Evolutionary conservation across 768 basidiomycete species (phyloP).

Genomic region (Boletus insuetus): DNA sequence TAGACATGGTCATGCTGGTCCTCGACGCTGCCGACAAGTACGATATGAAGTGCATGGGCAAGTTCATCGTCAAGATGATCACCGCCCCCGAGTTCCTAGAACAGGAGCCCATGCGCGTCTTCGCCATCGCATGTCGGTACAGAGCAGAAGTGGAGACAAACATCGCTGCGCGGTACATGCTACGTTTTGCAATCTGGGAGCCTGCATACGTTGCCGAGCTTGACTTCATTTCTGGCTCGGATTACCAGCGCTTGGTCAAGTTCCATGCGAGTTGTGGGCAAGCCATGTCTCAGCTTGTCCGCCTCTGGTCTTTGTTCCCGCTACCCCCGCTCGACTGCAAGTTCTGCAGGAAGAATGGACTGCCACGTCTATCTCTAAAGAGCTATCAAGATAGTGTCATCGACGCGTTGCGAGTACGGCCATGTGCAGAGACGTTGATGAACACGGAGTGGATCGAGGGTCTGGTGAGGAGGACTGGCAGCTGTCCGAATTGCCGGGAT

Average conservation of each 20-base stretch:
- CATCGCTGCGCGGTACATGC: slow-evolving; percentile 37
- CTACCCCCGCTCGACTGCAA: slow-evolving; percentile 34
- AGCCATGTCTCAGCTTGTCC: slow-evolving; percentile 33
- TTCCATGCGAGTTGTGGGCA: slow-evolving; percentile 35
- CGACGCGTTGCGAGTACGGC: slow-evolving; percentile 31
- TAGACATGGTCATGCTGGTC: slow-evolving; percentile 42
- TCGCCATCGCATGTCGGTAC: slow-evolving; percentile 38
- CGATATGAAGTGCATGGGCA: slow-evolving; percentile 46
- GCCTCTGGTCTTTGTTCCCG: slow-evolving; percentile 31
- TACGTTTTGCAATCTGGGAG: slow-evolving; percentile 35
- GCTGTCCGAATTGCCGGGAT: slow-evolving; percentile 28
- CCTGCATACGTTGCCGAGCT: slow-evolving; percentile 35
- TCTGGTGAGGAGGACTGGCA: slow-evolving; percentile 30
- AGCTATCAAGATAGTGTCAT: slow-evolving; percentile 34
- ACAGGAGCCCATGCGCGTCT: slow-evolving; percentile 36
- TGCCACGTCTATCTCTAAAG: slow-evolving; percentile 31
- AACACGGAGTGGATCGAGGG: slow-evolving; percentile 32
- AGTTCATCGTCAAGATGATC: slow-evolving; percentile 32
- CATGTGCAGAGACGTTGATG: slow-evolving; percentile 30
- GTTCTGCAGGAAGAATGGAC: slow-evolving; percentile 34
- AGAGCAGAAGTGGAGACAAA: slow-evolving; percentile 33
- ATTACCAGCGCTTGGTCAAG: slow-evolving; percentile 36
- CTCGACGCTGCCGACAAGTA: slow-evolving; percentile 49
- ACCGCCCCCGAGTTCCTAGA: slow-evolving; percentile 32
- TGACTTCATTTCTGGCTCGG: slow-evolving; percentile 36